Conservation (phyloP, 129 eudicot genomes). For the Centrapalus pauciflorus region DNA sequence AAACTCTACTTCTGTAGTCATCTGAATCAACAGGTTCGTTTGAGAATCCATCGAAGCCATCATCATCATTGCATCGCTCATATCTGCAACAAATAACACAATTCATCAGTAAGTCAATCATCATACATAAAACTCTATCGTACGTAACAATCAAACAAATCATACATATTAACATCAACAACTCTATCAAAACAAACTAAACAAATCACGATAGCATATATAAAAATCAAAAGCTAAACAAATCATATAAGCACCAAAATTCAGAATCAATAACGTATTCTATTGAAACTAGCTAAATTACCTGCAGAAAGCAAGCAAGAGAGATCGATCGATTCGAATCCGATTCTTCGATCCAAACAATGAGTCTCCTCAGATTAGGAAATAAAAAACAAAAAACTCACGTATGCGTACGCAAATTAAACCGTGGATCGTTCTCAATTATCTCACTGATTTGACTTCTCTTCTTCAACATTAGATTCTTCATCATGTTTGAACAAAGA, state of each 20-base stretch:
- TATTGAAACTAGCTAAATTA: slow-evolving; percentile 3
- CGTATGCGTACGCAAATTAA: neutral
- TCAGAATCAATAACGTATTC: neutral
- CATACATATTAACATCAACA: neutral
- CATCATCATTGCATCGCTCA: slow-evolving; percentile 4
- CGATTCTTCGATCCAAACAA: neutral
- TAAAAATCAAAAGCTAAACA: no score
- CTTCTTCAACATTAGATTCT: neutral
- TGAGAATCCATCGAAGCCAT: neutral
- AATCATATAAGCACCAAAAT: neutral
- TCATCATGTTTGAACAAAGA: neutral
- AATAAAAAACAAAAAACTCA: neutral
- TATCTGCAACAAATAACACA: slow-evolving; percentile 5
- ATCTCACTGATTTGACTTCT: neutral
- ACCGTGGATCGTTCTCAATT: neutral
- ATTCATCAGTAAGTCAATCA: neutral
- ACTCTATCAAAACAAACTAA: neutral
- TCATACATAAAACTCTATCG: no score
- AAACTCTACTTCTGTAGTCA: slow-evolving; percentile 12
- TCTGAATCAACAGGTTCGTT: neutral
- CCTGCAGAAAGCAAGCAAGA: slow-evolving; percentile 5
- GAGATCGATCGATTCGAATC: neutral
- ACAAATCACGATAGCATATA: no score
- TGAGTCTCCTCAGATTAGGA: neutral
- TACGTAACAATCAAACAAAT: neutral